phyloP scores from a whole-genome alignment of 768 basidiomycete species.

The Holtermannia corniformis region DNA sequence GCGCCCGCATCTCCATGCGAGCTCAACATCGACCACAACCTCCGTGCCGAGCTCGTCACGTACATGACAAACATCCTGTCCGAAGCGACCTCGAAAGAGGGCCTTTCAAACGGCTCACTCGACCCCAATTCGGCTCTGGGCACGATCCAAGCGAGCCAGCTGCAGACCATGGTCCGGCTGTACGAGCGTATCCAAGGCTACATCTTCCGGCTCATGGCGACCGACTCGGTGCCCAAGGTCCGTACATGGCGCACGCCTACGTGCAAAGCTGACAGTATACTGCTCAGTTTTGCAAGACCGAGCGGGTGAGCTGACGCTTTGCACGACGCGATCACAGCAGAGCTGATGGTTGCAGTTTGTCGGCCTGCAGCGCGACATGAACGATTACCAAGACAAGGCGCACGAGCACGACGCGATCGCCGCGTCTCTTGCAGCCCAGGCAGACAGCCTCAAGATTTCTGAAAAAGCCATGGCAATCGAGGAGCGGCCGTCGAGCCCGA shows the following conservation, averaged over 20 bases:
- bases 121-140: conserved; percentile 65
- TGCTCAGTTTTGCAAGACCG: conserved; percentile 39
- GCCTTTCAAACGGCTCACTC: conserved; percentile 43
- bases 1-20: conserved; percentile 92
- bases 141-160: conserved; percentile 85
- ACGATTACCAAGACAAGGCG: conserved; percentile 25
- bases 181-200: conserved; percentile 96
- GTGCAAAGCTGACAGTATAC: neutral
- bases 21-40: conserved; percentile 94
- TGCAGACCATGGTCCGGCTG: conserved; percentile 82
- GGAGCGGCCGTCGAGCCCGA: conserved; percentile 20
- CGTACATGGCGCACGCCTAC: conserved; percentile 4
- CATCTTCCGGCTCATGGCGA: conserved; percentile 95
- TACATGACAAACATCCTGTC: conserved; percentile 87
- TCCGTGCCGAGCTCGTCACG: conserved; percentile 85
- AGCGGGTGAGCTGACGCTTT: conserved; percentile 21
- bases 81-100: conserved; percentile 38
- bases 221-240: conserved; percentile 91
- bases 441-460: conserved; percentile 1
- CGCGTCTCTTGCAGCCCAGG: conserved; percentile 10
- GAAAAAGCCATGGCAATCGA: conserved; percentile 4
- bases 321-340: neutral
- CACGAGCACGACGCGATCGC: conserved; percentile 13
- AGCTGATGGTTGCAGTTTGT: conserved; percentile 26
- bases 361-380: conserved; percentile 28